Conservation (phyloP, 495 filamentous ascomycete genomes). For the Penicillium chermesinum region DNA sequence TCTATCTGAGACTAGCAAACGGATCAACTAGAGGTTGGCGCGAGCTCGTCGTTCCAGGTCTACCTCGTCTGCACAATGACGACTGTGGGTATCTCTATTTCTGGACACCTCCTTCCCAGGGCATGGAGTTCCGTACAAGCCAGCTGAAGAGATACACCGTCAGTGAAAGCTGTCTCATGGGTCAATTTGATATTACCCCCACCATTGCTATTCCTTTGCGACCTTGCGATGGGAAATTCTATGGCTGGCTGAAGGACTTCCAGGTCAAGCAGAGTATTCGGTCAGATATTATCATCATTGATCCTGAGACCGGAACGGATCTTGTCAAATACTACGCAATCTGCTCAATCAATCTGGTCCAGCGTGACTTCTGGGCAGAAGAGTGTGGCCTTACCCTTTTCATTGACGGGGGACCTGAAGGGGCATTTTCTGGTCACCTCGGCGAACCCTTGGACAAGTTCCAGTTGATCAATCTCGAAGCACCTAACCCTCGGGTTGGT, state of each 20-base stretch:
- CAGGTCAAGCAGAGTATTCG: constrained; percentile 28
- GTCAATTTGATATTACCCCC: constrained; percentile 22
- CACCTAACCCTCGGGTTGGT: constrained; percentile 6
- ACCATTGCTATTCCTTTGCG: constrained; percentile 29
- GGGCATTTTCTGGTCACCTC: constrained; percentile 20
- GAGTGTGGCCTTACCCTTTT: constrained; percentile 27
- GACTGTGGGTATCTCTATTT: constrained; percentile 31
- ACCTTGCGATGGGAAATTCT: constrained; percentile 22
- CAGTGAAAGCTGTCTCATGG: constrained; percentile 32
- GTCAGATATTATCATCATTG: constrained; percentile 3
- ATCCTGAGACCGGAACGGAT: background rate
- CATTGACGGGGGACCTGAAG: constrained; percentile 33
- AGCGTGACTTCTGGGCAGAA: constrained; percentile 32
- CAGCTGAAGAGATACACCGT: constrained; percentile 22
- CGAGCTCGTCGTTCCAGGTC: constrained; percentile 26
- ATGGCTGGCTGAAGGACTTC: constrained; percentile 30
- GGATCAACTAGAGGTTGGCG: constrained; percentile 25
- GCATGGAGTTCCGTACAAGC: constrained; percentile 33
- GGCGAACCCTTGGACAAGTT: constrained; percentile 3
- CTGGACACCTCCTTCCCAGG: constrained; percentile 20
- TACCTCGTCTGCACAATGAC: constrained; percentile 20
- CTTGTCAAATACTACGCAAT: constrained; percentile 25
- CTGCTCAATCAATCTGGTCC: constrained; percentile 28
- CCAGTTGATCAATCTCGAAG: constrained; percentile 18
- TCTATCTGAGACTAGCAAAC: constrained; percentile 14